Evolutionary conservation across 192 early-diverging fungal genomes (phyloP), one percentile per base, ranked within the genome.

Genomic region (Coemansia sp.): DNA sequence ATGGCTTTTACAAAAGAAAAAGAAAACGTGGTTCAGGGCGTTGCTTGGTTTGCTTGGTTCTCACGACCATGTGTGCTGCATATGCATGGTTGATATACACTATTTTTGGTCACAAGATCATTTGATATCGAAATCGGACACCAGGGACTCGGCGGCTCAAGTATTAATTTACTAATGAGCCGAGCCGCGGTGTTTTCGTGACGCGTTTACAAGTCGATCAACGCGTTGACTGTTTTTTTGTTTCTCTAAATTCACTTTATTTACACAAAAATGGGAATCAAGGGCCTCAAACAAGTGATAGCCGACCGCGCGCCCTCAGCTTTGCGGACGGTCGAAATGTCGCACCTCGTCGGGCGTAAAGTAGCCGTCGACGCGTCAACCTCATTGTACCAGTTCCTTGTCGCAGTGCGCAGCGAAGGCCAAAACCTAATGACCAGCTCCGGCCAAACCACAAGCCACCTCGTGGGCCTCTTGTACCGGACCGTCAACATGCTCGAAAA

Each of bases 311-410:
- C 93, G 11, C 89, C 93, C n/a, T 65, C 67, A 17, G 93, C 94
- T 4, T 86, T 93, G 58, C 91, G 87, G 44, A 85, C 84, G n/a
- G 86, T 88, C 49, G 89, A 90, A 50, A 90, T 94, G 70, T 88
- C 91, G 63, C 92, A 87, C 72, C 92, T 88, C 38, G 94, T 96
- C 71, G 93, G 95, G 1, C 88, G 93, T 56, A 97, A 96, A 64
- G 90, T 99, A 5, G 97, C 97, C 17, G 91, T 99, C 47, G 97
- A 99, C 68, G 97, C 97, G 18, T 97, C 95, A 12, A 99, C 94
- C 86, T 90, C 90, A 47, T 89, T 99, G 50, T 99, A 99, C 73
- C 97, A 99, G 83, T 99, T 99, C 80, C 87, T 99, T 71, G 92
- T 99, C 52, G 97, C 95, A 9, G 95, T 99, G 40, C 86, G 97